Evolutionary conservation across 106 monocot genomes (phyloP).

Genomic region (Dendrobium catenatum): DNA sequence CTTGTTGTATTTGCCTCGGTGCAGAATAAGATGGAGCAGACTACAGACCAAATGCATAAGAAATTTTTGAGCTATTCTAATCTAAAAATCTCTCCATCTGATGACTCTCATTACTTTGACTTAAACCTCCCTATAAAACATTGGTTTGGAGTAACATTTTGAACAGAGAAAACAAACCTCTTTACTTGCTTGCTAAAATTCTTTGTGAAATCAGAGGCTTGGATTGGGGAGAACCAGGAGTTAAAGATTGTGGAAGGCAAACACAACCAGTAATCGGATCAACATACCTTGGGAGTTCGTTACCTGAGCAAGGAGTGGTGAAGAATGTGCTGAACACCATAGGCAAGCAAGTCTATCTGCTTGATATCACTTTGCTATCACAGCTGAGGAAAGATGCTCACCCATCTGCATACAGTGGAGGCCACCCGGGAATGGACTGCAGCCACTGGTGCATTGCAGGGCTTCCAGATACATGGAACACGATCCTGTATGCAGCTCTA

Average conservation of each 20-base stretch:
- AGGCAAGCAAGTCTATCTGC: slow-evolving; percentile 53
- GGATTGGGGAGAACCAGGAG: slow-evolving; percentile 59
- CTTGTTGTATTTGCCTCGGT: too few relatives aligned
- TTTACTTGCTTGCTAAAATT: not conserved
- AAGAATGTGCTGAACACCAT: slow-evolving; percentile 45
- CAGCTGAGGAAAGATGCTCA: slow-evolving; percentile 90
- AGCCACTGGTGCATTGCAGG: slow-evolving; percentile 98
- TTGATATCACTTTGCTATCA: slow-evolving; percentile 85
- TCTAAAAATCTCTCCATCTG: too few relatives aligned
- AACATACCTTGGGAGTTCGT: slow-evolving; percentile 48
- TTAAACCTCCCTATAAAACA: too few relatives aligned
- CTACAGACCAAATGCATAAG: too few relatives aligned
- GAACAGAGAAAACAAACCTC: too few relatives aligned
- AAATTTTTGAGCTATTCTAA: too few relatives aligned
- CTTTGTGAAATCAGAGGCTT: slow-evolving; percentile 18
- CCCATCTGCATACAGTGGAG: slow-evolving; percentile 77
- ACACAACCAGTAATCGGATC: slow-evolving; percentile 27
- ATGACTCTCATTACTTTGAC: too few relatives aligned
- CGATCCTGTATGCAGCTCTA: slow-evolving; percentile 63
- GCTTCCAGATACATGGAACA: slow-evolving; percentile 90
- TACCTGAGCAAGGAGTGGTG: slow-evolving; percentile 50
- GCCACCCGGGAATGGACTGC: slow-evolving; percentile 70
- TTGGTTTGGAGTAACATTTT: too few relatives aligned
- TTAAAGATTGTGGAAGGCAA: slow-evolving; percentile 44
- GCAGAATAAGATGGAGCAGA: too few relatives aligned